Base-by-base conservation (phyloP, 345 rosid species). In the Bretschneidera sinensis region DNA sequence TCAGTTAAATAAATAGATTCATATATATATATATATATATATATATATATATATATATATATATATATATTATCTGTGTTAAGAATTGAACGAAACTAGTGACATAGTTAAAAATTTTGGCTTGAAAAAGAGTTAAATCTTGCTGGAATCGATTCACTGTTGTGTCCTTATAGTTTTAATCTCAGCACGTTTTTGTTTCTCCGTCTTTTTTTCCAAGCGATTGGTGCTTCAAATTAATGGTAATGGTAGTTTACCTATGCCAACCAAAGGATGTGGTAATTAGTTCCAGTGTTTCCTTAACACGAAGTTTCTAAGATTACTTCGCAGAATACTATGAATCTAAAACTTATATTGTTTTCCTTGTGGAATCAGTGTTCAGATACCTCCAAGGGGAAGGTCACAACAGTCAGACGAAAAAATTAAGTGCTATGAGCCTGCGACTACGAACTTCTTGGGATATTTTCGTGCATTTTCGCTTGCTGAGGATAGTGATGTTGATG, bases 351-450 rank as follows among this genome's bases (percentile, higher is more conserved):
- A n/a, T n/a, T n/a, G 45, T 39, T 39, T n/a, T 39, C 15, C 45
- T 13, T 24, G 18, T 63, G 48, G 59, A 55, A 54, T 19, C 48
- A 20, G n/a, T 53, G 33, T 43, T 72, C 72, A 94, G 99, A 76
- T 94, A 59, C 99, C 99, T 76, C 89, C 99, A 0, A 84, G 95
- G 74, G 99, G 96, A 67, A 83, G 96, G 81, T 69, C 84, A 13
- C 92, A 83, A 61, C 97, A 86, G 70, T 76, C 85, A 0, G 99
- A 94, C 33, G 82, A 78, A 63, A 94, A 80, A 71, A 95, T 90
- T 72, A 96, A 86, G 63, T 94, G 99, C 72, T 94, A 94, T 54
- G 99, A 94, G 71, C 99, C 99, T 63, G 97, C 99, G 21, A 90
- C 99, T 9, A 90, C 86, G 99, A 94, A 83, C 60, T 94, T 90